Conservation (phyloP, 2,329 filamentous ascomycete genomes). For the Mollisia scopiformis region DNA sequence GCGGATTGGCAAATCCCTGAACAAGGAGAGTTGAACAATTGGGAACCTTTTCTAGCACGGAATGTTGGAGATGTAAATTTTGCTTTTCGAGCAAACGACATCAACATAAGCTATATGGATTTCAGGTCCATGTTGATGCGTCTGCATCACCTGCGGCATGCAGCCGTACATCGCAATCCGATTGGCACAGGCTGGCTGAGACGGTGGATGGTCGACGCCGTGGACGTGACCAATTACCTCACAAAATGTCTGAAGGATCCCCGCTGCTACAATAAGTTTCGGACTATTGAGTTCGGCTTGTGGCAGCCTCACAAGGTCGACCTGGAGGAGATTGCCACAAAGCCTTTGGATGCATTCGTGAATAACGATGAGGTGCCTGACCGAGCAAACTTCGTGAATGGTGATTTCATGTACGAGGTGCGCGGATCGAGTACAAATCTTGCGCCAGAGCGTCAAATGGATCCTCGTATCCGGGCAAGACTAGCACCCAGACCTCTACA, state of each 20-base stretch:
- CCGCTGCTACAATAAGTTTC: not conserved
- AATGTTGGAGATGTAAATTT: not conserved
- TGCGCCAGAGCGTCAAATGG: too few relatives aligned
- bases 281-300: not conserved
- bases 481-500: too few relatives aligned
- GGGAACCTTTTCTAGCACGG: not conserved
- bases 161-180: not conserved
- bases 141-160: not conserved
- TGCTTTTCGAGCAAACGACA: not conserved
- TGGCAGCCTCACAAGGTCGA: not conserved
- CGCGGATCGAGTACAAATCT: too few relatives aligned
- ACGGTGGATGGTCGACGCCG: not conserved
- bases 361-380: too few relatives aligned
- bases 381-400: too few relatives aligned
- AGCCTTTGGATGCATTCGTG: too few relatives aligned
- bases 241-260: not conserved
- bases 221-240: not conserved
- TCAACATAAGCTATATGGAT: not conserved
- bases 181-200: not conserved
- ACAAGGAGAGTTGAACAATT: not conserved
- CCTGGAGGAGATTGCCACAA: not conserved
- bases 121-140: not conserved
- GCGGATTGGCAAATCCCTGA: not conserved
- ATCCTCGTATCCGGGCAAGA: too few relatives aligned
- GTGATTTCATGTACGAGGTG: too few relatives aligned